Conservation (phyloP, 352 stramenopile species). For the Thalassiosira hispida region DNA sequence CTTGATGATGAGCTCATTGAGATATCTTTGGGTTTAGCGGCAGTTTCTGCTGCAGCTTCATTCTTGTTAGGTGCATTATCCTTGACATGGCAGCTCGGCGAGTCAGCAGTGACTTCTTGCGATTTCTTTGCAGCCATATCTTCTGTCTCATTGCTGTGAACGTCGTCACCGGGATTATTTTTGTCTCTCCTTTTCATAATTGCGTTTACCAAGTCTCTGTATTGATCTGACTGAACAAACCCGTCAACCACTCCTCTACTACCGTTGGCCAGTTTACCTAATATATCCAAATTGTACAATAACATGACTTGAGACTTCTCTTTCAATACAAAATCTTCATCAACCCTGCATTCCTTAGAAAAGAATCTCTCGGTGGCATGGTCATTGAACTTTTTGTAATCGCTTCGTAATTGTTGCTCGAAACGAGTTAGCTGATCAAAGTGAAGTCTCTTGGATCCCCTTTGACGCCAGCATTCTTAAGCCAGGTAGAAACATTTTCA, state of each 20-base stretch:
- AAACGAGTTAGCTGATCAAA: conserved; percentile 18
- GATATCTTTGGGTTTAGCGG: too few species aligned
- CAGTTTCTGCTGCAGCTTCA: neutral
- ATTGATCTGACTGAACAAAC: conserved; percentile 13
- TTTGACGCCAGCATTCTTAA: conserved; percentile 12
- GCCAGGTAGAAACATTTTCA: conserved; percentile 14
- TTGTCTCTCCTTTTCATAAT: conserved; percentile 4
- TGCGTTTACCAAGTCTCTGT: neutral
- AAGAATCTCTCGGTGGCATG: conserved; percentile 26
- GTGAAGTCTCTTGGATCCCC: conserved; percentile 3
- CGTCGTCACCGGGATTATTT: neutral
- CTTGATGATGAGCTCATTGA: too few species aligned
- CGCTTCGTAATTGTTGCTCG: conserved; percentile 24
- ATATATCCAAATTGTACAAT: conserved; percentile 89
- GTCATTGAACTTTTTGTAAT: conserved; percentile 19
- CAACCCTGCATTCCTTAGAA: conserved; percentile 17
- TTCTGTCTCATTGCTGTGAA: neutral
- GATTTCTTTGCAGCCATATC: neutral
- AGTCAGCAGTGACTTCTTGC: neutral
- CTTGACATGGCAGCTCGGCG: neutral
- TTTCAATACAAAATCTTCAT: conserved; percentile 20
- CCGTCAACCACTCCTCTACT: conserved; percentile 87
- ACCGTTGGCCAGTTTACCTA: conserved; percentile 88
- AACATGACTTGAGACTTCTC: conserved; percentile 89
- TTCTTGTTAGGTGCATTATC: neutral